Evolutionary conservation across 768 basidiomycete species (phyloP).

Genomic region (Phanerochaete carnosa): DNA sequence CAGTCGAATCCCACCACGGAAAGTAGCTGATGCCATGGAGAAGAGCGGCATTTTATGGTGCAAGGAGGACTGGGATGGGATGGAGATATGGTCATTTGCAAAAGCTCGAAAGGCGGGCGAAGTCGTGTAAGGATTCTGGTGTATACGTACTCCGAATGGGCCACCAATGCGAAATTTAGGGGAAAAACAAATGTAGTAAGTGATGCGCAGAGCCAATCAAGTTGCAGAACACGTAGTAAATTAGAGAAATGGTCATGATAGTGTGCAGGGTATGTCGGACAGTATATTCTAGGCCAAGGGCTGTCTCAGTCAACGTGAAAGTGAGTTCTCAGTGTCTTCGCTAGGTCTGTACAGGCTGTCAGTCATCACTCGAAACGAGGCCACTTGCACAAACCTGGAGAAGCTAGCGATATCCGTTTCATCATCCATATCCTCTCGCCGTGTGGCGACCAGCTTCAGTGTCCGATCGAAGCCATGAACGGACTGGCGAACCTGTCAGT

Average conservation of each 20-base stretch:
- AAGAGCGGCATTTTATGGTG: slow-evolving; percentile 59
- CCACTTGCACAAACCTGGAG: neutral
- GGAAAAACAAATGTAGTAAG: neutral
- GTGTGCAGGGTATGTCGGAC: neutral
- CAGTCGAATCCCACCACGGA: slow-evolving; percentile 54
- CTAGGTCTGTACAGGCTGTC: neutral
- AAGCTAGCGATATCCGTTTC: slow-evolving; percentile 4
- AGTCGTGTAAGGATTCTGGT: neutral
- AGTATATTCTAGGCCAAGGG: neutral
- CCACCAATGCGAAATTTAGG: neutral
- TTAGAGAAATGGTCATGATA: neutral
- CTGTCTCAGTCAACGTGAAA: neutral
- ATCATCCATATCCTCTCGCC: slow-evolving; percentile 44
- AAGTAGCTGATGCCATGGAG: slow-evolving; percentile 57
- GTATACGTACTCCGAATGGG: neutral
- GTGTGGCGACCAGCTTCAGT: slow-evolving; percentile 54
- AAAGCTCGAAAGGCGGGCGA: slow-evolving; percentile 3
- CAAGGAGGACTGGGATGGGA: slow-evolving; percentile 71
- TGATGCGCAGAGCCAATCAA: neutral
- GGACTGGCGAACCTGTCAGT: slow-evolving; percentile 37
- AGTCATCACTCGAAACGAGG: neutral
- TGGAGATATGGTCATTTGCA: slow-evolving; percentile 70
- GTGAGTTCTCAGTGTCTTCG: neutral
- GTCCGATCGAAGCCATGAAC: slow-evolving; percentile 75
- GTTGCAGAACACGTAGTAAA: neutral